Base-by-base conservation (phyloP, 2,329 filamentous ascomycete genomes). In the Colletotrichum simmondsii region DNA sequence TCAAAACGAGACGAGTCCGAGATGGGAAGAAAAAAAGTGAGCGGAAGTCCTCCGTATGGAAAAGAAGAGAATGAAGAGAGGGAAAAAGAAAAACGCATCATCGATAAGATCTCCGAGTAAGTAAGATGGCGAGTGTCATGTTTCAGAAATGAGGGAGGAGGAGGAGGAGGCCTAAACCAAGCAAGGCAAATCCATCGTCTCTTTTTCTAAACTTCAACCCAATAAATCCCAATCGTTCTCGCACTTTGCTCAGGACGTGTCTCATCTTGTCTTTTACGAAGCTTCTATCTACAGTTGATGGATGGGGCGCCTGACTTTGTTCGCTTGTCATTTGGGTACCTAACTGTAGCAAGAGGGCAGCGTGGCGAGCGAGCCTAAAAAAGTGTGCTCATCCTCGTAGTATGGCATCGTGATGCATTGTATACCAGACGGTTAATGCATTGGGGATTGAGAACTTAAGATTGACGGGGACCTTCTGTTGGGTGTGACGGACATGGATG, bases 341-440 rank as follows among this genome's bases (percentile, higher is more conserved):
- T 37, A 6, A 14, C 35, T 12, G 19, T 46, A 49, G 42, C 16
- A 16, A 49, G 19, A 10, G 19, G 42, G 8, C 42, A 49, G 42
- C 42, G 10, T n/a, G 42, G 19, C 42, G 42, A 49, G 42, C 42
- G 19, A 49, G 42, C 42, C 42, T 22, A 4, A 22, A 49, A 46
- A 49, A 49, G 42, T 49, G 19, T 49, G 42, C 42, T 22, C 19
- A n/a, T n/a, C 8, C 16, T 19, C 4, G 7, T 49, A 49, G 42
- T 22, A 11, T 22, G 42, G 19, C 42, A 49, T 4, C 19, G 19
- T 22, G n/a, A 49, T 5, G 42, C 19, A n/a, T 49, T 11, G 19
- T 22, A 8, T 49, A 35, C 60, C 54, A 35, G 60, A 70, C 56
- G 70, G 28, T 65, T 32, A 65, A 69, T 72, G 71, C 71, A 54